Conservation (phyloP, 164 flowering plant species). For the Stephania yunnanensis region DNA sequence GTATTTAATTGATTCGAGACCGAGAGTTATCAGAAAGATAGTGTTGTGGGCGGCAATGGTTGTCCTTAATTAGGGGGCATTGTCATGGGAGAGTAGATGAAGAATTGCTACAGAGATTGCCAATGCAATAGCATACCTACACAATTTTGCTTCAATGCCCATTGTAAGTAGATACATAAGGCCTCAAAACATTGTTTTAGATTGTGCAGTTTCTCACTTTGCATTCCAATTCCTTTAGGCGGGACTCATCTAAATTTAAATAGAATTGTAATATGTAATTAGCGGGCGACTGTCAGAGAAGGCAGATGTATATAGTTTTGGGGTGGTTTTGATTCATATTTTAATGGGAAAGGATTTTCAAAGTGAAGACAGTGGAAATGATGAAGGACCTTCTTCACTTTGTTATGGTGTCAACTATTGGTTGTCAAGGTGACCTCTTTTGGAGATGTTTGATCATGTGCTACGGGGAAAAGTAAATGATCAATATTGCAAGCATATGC, state of each 20-base stretch:
- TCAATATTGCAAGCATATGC: too few relatives aligned
- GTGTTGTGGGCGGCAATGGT: background rate
- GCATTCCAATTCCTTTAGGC: background rate
- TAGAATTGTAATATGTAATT: background rate
- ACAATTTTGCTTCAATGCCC: slow-evolving; percentile 4
- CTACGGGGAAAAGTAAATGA: too few relatives aligned
- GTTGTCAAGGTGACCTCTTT: too few relatives aligned
- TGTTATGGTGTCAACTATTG: too few relatives aligned
- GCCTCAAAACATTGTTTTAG: slow-evolving; percentile 13
- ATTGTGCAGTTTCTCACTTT: slow-evolving; percentile 3
- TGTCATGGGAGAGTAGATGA: slow-evolving; percentile 14
- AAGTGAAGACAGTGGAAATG: too few relatives aligned
- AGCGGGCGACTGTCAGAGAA: background rate
- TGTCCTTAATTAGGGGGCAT: background rate
- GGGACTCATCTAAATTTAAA: background rate
- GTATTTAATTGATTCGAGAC: slow-evolving; percentile 18
- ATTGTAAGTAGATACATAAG: slow-evolving; percentile 9
- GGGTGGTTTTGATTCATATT: background rate
- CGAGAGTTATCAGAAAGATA: background rate
- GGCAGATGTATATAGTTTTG: background rate
- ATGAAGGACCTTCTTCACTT: too few relatives aligned
- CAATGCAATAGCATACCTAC: slow-evolving; percentile 10
- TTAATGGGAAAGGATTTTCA: background rate
- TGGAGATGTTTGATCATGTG: too few relatives aligned
- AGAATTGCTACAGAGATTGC: slow-evolving; percentile 14